Evolutionary conservation across 306 rosid genomes (phyloP), one percentile per base, ranked within the genome.

Genomic region (Castanea crenata): DNA sequence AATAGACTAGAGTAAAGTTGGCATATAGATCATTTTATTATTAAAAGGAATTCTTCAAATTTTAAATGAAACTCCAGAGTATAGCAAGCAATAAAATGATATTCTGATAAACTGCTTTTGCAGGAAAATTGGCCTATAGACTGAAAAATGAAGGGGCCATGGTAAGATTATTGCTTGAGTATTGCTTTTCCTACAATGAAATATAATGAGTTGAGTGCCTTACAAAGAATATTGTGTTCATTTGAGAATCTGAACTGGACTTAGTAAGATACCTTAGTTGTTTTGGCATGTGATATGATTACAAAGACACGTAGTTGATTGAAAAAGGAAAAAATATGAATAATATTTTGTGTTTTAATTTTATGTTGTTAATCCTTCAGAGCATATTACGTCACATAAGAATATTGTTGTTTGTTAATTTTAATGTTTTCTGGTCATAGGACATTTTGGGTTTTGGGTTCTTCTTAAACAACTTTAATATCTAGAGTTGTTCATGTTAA

Each of bases 61-160:
- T 58, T 8, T 21, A 18, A 5, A 14, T 6, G 10, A 16, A 65
- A 20, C 32, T 65, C 13, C 1, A 65, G 6, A 15, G 1, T 65
- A 32, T 76, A 38, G 20, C 74, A 72, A 54, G 71, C 81, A 82
- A 71, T 74, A 84, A 51, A 55, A 71, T 69, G 41, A 75, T 57
- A 7, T 80, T 81, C 57, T 79, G 80, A 86, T 86, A 51, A 76
- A 56, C 69, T 83, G 74, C 77, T 55, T 73, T 71, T 86, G 88
- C 90, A 95, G 99, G 98, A 85, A 95, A 95, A 85, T 89, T 92
- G 90, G 99, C 99, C 70, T 80, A 90, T 79, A 91, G 94, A 83
- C 82, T 95, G 86, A 95, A 93, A 89, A 91, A 87, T 31, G 99
- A 86, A 80, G 99, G 99, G 77, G 97, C 89, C 46, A 92, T 91